Conservation (phyloP, 805 yeast species). For the Candida sonorensis region DNA sequence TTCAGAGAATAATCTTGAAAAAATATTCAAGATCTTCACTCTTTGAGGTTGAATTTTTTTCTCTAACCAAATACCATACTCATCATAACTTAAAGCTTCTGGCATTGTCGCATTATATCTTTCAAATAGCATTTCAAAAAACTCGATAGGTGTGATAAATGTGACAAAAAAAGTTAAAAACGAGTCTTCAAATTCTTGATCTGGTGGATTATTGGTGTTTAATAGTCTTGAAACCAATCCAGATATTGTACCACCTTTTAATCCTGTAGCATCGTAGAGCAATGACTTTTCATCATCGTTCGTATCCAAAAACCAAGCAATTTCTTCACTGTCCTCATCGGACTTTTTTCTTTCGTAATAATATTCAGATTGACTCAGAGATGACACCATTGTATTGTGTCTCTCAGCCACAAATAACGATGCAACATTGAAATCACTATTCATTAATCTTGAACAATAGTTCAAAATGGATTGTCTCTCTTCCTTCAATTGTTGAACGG, state of each 20-base stretch:
- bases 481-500: constrained; percentile 55
- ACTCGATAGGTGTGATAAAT: constrained; percentile 59
- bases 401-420: constrained; percentile 41
- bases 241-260: constrained; percentile 77
- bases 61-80: constrained; percentile 69
- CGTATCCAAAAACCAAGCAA: constrained; percentile 68
- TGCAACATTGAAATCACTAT: constrained; percentile 59
- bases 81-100: constrained; percentile 79
- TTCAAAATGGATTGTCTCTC: constrained; percentile 65
- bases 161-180: constrained; percentile 72
- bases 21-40: constrained; percentile 53
- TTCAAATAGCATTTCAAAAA: constrained; percentile 51
- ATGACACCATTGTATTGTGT: constrained; percentile 28
- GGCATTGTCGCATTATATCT: constrained; percentile 75
- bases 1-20: constrained; percentile 59
- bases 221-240: constrained; percentile 79
- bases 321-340: constrained; percentile 31
- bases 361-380: constrained; percentile 20
- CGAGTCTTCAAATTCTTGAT: constrained; percentile 54
- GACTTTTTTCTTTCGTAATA: constrained; percentile 32
- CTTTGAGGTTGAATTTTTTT: constrained; percentile 65
- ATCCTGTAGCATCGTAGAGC: constrained; percentile 61
- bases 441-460: constrained; percentile 74
- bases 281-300: constrained; percentile 45
- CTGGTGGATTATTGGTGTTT: constrained; percentile 57